A percentile compares a stretch with the other conserved stretches of the same genome.
Evolutionary conservation across 148 eudicot genomes (phyloP).

Genomic region (Heliamphora exappendiculata): DNA sequence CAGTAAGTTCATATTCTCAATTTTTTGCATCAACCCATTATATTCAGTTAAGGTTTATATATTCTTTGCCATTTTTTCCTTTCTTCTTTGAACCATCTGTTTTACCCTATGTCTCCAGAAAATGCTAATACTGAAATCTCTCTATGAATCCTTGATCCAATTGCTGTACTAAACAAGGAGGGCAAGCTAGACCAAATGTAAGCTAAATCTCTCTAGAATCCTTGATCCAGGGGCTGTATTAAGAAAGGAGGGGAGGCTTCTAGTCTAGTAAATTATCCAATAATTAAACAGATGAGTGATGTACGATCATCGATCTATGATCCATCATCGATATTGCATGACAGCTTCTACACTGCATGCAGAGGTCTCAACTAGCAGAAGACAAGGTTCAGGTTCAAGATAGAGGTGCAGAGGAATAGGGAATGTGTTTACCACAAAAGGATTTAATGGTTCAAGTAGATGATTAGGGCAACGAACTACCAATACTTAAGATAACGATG

Average conservation of each 20-base stretch:
- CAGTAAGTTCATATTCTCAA: slow-evolving; percentile 34
- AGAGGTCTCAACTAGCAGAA: neutral
- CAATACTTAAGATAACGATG: neutral
- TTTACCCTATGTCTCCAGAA: too few relatives aligned
- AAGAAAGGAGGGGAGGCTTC: too few relatives aligned
- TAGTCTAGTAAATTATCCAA: neutral
- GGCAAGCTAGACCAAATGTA: too few relatives aligned
- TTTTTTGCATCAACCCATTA: neutral
- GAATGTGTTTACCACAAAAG: neutral
- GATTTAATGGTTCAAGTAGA: too few relatives aligned
- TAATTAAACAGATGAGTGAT: neutral
- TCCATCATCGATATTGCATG: neutral
- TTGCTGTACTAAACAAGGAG: too few relatives aligned
- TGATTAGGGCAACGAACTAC: neutral
- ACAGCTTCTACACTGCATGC: neutral
- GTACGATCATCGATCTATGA: neutral
- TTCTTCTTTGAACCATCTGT: neutral
- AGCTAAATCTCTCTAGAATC: too few relatives aligned
- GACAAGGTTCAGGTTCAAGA: neutral
- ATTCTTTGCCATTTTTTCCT: neutral
- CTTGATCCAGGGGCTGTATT: too few relatives aligned
- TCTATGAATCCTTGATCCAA: too few relatives aligned
- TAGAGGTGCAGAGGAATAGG: neutral
- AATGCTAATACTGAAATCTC: too few relatives aligned
- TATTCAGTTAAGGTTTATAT: neutral